These are phyloP conservation scores for Russula compacta DNA, from an alignment of 768 basidiomycete species.

Conservation along the genomic window DNA sequence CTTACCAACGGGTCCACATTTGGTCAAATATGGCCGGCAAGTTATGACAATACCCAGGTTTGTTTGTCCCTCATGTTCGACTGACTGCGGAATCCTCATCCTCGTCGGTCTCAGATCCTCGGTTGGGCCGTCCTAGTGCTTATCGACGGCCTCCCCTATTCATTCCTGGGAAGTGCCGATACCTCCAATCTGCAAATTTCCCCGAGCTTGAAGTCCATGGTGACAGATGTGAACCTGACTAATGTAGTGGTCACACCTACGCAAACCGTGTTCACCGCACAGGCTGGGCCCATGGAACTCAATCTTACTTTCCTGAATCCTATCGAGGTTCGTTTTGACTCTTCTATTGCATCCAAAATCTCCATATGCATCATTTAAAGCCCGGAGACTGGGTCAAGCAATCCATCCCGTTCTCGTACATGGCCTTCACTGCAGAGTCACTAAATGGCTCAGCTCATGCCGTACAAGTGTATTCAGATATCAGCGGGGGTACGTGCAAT, in stretches of 20 bases:
- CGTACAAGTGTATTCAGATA: conserved; percentile 33
- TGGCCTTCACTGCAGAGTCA: conserved; percentile 26
- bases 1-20: conserved; percentile 1
- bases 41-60: not conserved
- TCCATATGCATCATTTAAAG: conserved; percentile 13
- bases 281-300: conserved; percentile 31
- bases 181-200: not conserved
- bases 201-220: not conserved
- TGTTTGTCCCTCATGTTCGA: not conserved
- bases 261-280: conserved; percentile 26
- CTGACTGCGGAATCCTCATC: not conserved
- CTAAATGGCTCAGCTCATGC: conserved; percentile 28
- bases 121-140: conserved; percentile 12
- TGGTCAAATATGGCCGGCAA: conserved; percentile 17
- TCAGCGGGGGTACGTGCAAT: conserved; percentile 28
- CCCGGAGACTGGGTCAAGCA: conserved; percentile 31
- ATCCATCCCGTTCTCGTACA: conserved; percentile 34
- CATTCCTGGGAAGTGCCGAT: conserved; percentile 13
- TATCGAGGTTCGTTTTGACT: conserved; percentile 26
- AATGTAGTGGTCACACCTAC: conserved; percentile 29
- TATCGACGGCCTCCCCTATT: conserved; percentile 15
- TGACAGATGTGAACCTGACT: conserved; percentile 17
- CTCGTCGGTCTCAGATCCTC: not conserved
- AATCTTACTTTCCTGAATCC: conserved; percentile 33
- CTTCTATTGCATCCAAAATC: not conserved